Conservation (phyloP, 805 yeast genomes). For the Sugiyamaella floridensis region DNA sequence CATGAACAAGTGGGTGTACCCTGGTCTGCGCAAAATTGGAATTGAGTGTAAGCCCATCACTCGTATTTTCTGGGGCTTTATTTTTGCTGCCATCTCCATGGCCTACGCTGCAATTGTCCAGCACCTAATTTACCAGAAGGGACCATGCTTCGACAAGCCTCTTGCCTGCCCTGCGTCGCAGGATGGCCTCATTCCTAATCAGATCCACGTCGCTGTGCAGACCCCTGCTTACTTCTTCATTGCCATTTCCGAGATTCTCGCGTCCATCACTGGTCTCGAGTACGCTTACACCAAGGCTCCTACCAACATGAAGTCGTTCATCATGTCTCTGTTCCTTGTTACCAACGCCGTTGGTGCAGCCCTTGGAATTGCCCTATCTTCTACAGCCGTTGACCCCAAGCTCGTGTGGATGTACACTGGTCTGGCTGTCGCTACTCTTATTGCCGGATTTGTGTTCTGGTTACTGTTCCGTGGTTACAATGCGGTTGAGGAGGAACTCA, state of each 20-base stretch:
- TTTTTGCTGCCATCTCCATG: constrained; percentile 60
- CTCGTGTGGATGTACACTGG: constrained; percentile 64
- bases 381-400: constrained; percentile 63
- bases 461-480: constrained; percentile 49
- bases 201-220: constrained; percentile 63
- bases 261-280: constrained; percentile 75
- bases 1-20: constrained; percentile 54
- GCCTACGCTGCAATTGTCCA: constrained; percentile 71
- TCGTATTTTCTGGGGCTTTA: constrained; percentile 63
- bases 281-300: constrained; percentile 84
- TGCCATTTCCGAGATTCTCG: constrained; percentile 71
- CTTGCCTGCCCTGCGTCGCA: constrained; percentile 41
- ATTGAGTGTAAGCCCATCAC: constrained; percentile 62
- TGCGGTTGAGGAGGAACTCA: constrained; percentile 50
- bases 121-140: constrained; percentile 57
- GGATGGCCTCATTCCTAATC: constrained; percentile 39
- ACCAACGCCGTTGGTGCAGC: constrained; percentile 77
- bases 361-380: constrained; percentile 62
- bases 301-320: constrained; percentile 54
- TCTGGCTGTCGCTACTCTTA: constrained; percentile 49
- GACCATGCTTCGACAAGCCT: constrained; percentile 68
- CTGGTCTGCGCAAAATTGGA: constrained; percentile 41
- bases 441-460: constrained; percentile 61
- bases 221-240: constrained; percentile 66
- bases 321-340: constrained; percentile 55